Evolutionary conservation across 352 stramenopile species (phyloP).

Genomic region (Elongisporangium undulatum): DNA sequence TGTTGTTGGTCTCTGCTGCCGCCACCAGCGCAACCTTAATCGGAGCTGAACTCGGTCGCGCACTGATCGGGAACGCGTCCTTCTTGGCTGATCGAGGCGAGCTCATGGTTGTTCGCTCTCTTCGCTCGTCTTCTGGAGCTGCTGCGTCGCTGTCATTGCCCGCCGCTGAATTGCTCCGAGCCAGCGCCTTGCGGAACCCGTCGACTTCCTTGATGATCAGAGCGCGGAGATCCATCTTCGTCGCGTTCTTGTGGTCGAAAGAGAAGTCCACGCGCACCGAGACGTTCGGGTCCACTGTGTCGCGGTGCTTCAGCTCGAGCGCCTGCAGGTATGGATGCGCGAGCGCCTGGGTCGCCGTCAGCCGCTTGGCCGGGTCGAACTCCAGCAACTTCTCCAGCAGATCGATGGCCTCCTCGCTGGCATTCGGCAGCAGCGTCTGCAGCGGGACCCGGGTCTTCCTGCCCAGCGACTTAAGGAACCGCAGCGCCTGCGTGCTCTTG

Average conservation of each 20-base stretch:
- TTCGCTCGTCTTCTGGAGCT: conserved; percentile 1
- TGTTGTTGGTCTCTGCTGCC: not conserved
- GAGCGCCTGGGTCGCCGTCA: conserved; percentile 56
- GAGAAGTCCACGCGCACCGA: conserved; percentile 50
- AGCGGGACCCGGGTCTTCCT: conserved; percentile 57
- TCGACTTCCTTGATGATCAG: conserved; percentile 75
- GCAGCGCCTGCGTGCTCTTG: conserved; percentile 69
- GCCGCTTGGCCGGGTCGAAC: conserved; percentile 55
- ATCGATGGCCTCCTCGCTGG: conserved; percentile 50
- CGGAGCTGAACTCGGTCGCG: not conserved
- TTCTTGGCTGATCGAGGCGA: conserved; percentile 9
- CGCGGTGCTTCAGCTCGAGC: conserved; percentile 49
- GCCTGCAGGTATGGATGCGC: conserved; percentile 66
- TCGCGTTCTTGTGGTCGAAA: conserved; percentile 74
- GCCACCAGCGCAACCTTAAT: not conserved
- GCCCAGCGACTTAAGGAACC: conserved; percentile 60
- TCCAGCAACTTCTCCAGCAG: conserved; percentile 58
- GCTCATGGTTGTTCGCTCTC: conserved; percentile 4
- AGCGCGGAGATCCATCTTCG: conserved; percentile 54
- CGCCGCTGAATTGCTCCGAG: conserved; percentile 5
- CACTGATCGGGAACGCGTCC: not conserved
- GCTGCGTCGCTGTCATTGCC: not conserved
- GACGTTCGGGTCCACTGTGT: conserved; percentile 24
- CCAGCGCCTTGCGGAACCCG: conserved; percentile 30
- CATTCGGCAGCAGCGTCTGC: conserved; percentile 41